Evolutionary conservation across 371 early-diverging fungal genomes (phyloP).

Genomic region (Mitosporidium daphniae): DNA sequence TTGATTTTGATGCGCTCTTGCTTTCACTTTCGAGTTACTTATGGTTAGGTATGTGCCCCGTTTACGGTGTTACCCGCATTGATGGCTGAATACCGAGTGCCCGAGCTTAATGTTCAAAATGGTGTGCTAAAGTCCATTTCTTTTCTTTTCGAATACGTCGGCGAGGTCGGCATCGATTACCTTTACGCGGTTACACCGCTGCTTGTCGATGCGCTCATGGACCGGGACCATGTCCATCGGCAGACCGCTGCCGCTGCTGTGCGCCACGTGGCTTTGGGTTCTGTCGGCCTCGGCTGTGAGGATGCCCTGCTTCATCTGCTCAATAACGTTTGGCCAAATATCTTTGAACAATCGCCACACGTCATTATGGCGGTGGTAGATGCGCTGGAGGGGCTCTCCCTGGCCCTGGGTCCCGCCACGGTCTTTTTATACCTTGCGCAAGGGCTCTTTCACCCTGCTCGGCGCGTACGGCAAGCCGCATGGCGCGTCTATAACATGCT

Average conservation of each 20-base stretch:
- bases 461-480: constrained; percentile 67
- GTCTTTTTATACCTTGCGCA: constrained; percentile 33
- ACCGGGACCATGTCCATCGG: constrained; percentile 76
- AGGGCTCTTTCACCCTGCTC: constrained; percentile 85
- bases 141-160: constrained; percentile 84
- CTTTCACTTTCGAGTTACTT: constrained; percentile 1
- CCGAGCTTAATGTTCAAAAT: constrained; percentile 82
- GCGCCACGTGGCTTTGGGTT: constrained; percentile 42
- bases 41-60: constrained; percentile 47
- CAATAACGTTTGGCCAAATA: constrained; percentile 82
- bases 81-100: constrained; percentile 90
- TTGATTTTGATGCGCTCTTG: too few relatives aligned
- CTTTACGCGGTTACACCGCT: constrained; percentile 69
- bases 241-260: constrained; percentile 74
- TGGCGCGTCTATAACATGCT: constrained; percentile 80
- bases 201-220: constrained; percentile 77
- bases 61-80: constrained; percentile 82
- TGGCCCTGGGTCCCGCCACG: constrained; percentile 43
- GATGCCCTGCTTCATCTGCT: constrained; percentile 61
- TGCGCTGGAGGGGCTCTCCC: constrained; percentile 60
- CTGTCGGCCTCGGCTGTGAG: constrained; percentile 56
- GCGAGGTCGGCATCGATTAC: constrained; percentile 68
- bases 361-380: constrained; percentile 81
- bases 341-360: constrained; percentile 68
- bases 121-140: constrained; percentile 71